Conservation (phyloP, 208 protist species). For the Novymonas esmeraldas region DNA sequence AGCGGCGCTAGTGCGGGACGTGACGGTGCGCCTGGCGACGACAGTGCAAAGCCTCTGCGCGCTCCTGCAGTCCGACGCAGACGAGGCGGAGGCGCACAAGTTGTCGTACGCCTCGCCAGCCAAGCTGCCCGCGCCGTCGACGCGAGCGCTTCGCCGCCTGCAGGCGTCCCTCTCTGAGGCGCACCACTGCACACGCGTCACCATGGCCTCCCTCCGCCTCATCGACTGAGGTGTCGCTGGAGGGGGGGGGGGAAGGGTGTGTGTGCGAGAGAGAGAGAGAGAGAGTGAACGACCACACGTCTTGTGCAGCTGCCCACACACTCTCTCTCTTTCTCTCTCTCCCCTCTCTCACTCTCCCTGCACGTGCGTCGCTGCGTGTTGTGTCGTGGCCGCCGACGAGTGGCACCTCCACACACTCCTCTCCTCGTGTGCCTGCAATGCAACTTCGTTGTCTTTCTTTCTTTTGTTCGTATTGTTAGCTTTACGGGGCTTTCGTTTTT, state of each 20-base stretch:
- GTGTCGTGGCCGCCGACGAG: too few species aligned
- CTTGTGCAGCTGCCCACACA: too few species aligned
- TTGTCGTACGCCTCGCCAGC: slow-evolving; percentile 7
- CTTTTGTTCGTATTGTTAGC: too few species aligned
- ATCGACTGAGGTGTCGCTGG: not conserved
- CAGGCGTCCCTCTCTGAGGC: slow-evolving; percentile 21
- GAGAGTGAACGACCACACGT: too few species aligned
- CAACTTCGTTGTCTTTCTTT: too few species aligned
- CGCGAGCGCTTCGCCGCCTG: slow-evolving; percentile 32
- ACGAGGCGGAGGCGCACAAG: not conserved
- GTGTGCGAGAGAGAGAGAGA: too few species aligned
- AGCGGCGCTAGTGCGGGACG: slow-evolving; percentile 5
- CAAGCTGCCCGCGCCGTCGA: slow-evolving; percentile 17
- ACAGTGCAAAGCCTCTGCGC: slow-evolving; percentile 17
- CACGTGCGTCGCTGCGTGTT: too few species aligned
- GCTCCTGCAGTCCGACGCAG: slow-evolving; percentile 15
- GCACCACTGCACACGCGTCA: slow-evolving; percentile 9
- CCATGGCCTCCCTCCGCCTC: slow-evolving; percentile 15
- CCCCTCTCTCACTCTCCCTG: too few species aligned
- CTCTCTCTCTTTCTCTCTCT: slow-evolving; percentile 3
- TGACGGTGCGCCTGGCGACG: slow-evolving; percentile 1
- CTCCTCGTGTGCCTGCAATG: too few species aligned
- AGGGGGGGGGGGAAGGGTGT: not conserved
- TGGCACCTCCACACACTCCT: too few species aligned
- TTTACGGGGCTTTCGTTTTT: not conserved